A percentile compares a stretch with the other conserved stretches of the same genome.
phyloP scores from a whole-genome alignment of 495 filamentous ascomycete species.

The Rusavskia elegans region DNA sequence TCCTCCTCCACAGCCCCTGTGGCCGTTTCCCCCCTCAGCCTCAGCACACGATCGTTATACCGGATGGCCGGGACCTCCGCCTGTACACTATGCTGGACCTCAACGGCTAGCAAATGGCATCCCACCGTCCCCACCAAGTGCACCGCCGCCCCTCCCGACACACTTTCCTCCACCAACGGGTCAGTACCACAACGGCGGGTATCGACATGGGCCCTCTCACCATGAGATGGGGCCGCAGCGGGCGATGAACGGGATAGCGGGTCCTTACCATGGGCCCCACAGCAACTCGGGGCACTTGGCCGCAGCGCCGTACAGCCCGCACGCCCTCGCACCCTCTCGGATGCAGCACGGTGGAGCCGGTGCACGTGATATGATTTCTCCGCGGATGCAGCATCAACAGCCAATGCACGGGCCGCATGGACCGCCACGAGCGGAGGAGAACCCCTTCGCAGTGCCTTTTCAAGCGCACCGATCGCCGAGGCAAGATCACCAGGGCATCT shows the following conservation, averaged over 20 bases:
- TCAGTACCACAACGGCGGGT: conserved; percentile 5
- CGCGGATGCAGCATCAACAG: conserved; percentile 7
- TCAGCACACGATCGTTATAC: conserved; percentile 16
- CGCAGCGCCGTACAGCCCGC: neutral
- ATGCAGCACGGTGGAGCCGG: neutral
- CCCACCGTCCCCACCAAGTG: conserved; percentile 6
- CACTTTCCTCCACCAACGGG: conserved; percentile 6
- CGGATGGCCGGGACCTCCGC: conserved; percentile 19
- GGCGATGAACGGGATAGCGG: conserved; percentile 15
- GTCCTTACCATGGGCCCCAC: conserved; percentile 10
- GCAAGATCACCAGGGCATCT: conserved; percentile 1
- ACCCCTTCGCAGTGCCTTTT: conserved; percentile 12
- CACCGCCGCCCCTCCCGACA: conserved; percentile 1
- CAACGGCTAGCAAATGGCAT: conserved; percentile 7
- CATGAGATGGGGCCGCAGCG: conserved; percentile 19
- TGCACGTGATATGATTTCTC: conserved; percentile 6
- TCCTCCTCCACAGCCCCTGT: conserved; percentile 1
- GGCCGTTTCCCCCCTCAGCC: conserved; percentile 8
- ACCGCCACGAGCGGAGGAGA: conserved; percentile 14
- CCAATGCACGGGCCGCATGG: conserved; percentile 12
- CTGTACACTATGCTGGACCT: neutral
- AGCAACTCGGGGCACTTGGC: conserved; percentile 2
- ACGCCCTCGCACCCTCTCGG: neutral
- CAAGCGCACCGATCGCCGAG: conserved; percentile 1
- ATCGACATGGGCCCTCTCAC: conserved; percentile 15